These are phyloP conservation scores for Pseudonitzschia multiseries DNA, from an alignment of 108 stramenopile genomes.

Conservation along the genomic window DNA sequence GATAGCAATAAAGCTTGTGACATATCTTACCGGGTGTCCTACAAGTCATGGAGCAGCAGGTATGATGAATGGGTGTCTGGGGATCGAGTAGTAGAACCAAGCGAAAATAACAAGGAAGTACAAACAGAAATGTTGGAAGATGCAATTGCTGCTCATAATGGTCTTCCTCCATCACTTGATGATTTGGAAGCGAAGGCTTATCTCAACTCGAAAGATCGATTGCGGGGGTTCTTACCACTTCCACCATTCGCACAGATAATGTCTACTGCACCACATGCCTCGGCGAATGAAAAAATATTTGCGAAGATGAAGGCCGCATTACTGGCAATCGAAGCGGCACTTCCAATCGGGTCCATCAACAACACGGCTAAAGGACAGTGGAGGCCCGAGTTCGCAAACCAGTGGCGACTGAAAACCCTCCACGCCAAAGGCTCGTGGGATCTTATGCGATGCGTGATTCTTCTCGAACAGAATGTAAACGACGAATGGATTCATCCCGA, in stretches of 20 bases:
- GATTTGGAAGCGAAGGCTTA: slow-evolving; percentile 53
- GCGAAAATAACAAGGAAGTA: slow-evolving; percentile 52
- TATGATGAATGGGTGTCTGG: slow-evolving; percentile 84
- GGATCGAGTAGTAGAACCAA: slow-evolving; percentile 68
- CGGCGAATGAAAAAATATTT: slow-evolving; percentile 60
- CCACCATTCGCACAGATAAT: slow-evolving; percentile 59
- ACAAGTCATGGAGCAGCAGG: slow-evolving; percentile 78
- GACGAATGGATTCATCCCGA: slow-evolving; percentile 67
- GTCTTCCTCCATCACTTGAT: slow-evolving; percentile 48
- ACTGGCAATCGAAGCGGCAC: slow-evolving; percentile 79
- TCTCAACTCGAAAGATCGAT: slow-evolving; percentile 56
- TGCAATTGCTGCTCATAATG: slow-evolving; percentile 17
- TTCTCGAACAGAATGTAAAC: slow-evolving; percentile 72
- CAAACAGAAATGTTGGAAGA: slow-evolving; percentile 66
- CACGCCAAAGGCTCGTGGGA: slow-evolving; percentile 55
- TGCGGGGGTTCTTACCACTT: slow-evolving; percentile 44
- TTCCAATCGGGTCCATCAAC: slow-evolving; percentile 72
- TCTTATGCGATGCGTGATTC: slow-evolving; percentile 65
- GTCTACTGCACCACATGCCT: slow-evolving; percentile 29
- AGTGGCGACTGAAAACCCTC: slow-evolving; percentile 70
- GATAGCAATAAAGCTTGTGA: slow-evolving; percentile 33
- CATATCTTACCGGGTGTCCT: slow-evolving; percentile 67
- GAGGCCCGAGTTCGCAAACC: slow-evolving; percentile 50
- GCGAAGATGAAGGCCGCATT: slow-evolving; percentile 66
- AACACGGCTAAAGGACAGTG: slow-evolving; percentile 54